Percentiles rank a stretch among this genome's conserved stretches.
phyloP scores from a whole-genome alignment of 2,329 filamentous ascomycete species.

The Hypoxylon sp. region DNA sequence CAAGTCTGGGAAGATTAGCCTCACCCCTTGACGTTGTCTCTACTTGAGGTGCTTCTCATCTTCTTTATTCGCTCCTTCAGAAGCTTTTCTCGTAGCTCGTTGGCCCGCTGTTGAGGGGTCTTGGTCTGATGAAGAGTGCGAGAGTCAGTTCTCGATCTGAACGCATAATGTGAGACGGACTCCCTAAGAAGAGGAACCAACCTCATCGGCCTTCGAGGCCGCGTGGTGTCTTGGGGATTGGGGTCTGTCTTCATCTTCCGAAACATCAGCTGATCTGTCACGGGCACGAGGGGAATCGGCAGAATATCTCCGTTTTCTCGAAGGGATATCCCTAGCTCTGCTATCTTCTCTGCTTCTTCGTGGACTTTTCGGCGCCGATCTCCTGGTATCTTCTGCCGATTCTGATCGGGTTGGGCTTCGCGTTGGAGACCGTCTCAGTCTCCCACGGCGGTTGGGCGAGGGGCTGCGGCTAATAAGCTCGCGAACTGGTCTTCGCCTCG shows the following conservation, averaged over 20 bases:
- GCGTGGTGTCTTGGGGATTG: slow-evolving; percentile 52
- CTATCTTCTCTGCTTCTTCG: slow-evolving; percentile 43
- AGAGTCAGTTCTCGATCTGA: slow-evolving; percentile 53
- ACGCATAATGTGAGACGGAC: slow-evolving; percentile 40
- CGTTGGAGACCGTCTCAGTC: slow-evolving; percentile 53
- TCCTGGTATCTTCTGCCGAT: slow-evolving; percentile 43
- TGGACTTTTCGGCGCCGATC: slow-evolving; percentile 38
- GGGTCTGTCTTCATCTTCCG: slow-evolving; percentile 60
- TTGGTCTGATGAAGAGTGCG: slow-evolving; percentile 51
- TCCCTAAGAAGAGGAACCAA: slow-evolving; percentile 55
- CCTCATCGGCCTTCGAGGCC: slow-evolving; percentile 56
- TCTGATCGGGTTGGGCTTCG: slow-evolving; percentile 50
- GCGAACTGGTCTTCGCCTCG: slow-evolving; percentile 52
- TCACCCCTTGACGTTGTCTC: slow-evolving; percentile 56
- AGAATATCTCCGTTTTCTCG: slow-evolving; percentile 64
- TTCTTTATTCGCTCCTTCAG: slow-evolving; percentile 67
- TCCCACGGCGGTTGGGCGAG: slow-evolving; percentile 52
- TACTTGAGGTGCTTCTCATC: slow-evolving; percentile 65
- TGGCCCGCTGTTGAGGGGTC: slow-evolving; percentile 58
- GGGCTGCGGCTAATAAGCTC: slow-evolving; percentile 55
- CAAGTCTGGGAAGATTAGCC: slow-evolving; percentile 61
- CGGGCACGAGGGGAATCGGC: slow-evolving; percentile 64
- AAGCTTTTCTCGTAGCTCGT: slow-evolving; percentile 62
- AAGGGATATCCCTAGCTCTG: slow-evolving; percentile 48
- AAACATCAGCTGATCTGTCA: slow-evolving; percentile 70